Evolutionary conservation across 2,329 filamentous ascomycete genomes (phyloP), one percentile per base, ranked within the genome.

Genomic region (Apiospora aurea): DNA sequence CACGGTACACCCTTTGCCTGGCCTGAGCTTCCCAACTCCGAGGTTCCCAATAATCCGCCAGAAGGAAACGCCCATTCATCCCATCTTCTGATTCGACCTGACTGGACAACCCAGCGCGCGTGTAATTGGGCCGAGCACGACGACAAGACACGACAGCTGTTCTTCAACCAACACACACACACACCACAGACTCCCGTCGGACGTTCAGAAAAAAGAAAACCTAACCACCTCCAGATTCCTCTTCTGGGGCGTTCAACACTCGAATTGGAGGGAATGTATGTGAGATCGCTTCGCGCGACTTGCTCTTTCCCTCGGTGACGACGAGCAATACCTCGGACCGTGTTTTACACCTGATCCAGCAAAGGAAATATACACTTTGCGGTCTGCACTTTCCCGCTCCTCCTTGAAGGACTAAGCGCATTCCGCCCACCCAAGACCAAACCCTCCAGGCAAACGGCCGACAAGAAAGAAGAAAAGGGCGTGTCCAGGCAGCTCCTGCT

Each of bases 261-360:
- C 10, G 57, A 41, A 64, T 41, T 64, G 21, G 57, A 14, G 57
- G 57, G 57, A 64, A 64, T 64, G 57, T 64, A 64, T 64, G 57
- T 64, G 57, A 64, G 57, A 64, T 64, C 57, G 57, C 57, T 64
- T 64, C 57, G 57, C 34, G 57, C 57, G 57, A 41, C 57, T 64
- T 64, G 57, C 57, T 64, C 57, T 64, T 64, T 64, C 57, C 57
- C 57, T 64, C 57, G 57, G 57, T 64, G 57, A 64, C 57, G 57
- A 64, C 57, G 57, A 64, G 57, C 57, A 41, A 64, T 16, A 64
- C n/a, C 57, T 64, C 57, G 57, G 57, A 64, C 34, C 57, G 57
- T 64, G 57, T 64, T 64, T 64, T 64, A 64, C 57, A 64, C 57
- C 57, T 61, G 53, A 61, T 61, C 53, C 57, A 64, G 57, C 57